Base-by-base conservation (phyloP, 2,329 filamentous ascomycete genomes). In the Penicillium brasilianum region DNA sequence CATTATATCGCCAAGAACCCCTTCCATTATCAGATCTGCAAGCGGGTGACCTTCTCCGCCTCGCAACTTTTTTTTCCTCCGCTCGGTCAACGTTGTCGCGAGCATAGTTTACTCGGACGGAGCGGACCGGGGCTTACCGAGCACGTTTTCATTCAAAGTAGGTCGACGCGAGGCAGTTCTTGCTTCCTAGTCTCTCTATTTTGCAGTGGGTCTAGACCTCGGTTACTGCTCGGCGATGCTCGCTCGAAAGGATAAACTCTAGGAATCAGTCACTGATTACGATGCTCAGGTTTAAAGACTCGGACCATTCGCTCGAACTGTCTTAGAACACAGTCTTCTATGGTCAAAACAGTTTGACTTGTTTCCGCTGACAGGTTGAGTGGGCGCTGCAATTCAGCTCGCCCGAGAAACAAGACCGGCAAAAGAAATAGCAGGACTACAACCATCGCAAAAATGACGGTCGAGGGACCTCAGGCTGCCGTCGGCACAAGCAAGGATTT, bases 241-340 rank as follows among this genome's bases (percentile, higher is more conserved):
- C 18, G 46, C 46, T 32, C 46, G 43, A 34, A 49, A 44, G 20
- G n/a, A 43, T 36, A 44, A 22, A 16, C 16, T 37, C 14, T 37
- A n/a, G 36, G 58, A 37, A 25, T 30, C 44, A 36, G 43, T 51
- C 50, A 51, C 59, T 61, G 46, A 61, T 50, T 18, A 1, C 25
- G 4, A 22, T 62, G 78, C 83, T 0, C 81, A 34, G 25, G 9
- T 25, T 48, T 30, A 18, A 18, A n/a, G 16, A 13, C 16, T 28
- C 18, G 18, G 13, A 5, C 0, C 20, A 41, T 46, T 11, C n/a
- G 11, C 18, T 46, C 2, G 28, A 20, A 18, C n/a, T 39, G 0
- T n/a, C 25, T 10, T 25, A 37, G 10, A 20, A 16, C 14, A 37
- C 25, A 6, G 9, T 20, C 20, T 30, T 50, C 13, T 9, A 41